Base-by-base conservation (phyloP, 2,329 filamentous ascomycete species). In the Aureobasidium sp. region DNA sequence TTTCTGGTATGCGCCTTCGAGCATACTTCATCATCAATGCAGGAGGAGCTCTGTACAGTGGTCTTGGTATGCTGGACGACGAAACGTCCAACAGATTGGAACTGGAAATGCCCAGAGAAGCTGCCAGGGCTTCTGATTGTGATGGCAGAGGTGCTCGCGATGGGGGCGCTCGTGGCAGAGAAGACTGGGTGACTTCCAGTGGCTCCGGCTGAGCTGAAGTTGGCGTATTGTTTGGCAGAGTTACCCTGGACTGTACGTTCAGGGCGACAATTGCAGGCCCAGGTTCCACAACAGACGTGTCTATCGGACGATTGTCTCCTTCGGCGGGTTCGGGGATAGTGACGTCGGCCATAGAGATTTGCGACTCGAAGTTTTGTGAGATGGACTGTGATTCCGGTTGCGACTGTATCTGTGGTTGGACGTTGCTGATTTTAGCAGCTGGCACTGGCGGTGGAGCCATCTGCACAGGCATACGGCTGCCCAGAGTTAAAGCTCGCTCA, bases 1-100 rank as follows among this genome's bases (percentile, higher is more conserved):
- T 75, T 29, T 69, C 72, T 1, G 79, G 75, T 5, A 76, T 71
- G 33, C 62, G 70, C 27, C 64, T 62, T 3, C 69, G 67, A 15
- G 66, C 66, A 57, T 72, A 69, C 27, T 63, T 64, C 44, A 64
- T 40, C 27, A 59, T 60, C 15, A 54, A 19, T 3, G 31, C 5
- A 22, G 62, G 22, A 11, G 63, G 63, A 22, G 33, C 52, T n/a
- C 61, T 54, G 11, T 50, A 14, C 17, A 33, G 14, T 31, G 37
- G 12, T n/a, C 19, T 27, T 24, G n/a, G 37, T 1, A 44, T 24
- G 19, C 57, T 27, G 11, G 57, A 52, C 14, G 57, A 60, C 6
- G 27, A 11, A 12, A 15, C 14, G 4, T 60, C 37, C 8, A 60
- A n/a, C n/a, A 58, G 6, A 33, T 52, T 39, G 12, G 59, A 47